Evolutionary conservation across 495 filamentous ascomycete species (phyloP).

Genomic region (Talaromyces ruber): DNA sequence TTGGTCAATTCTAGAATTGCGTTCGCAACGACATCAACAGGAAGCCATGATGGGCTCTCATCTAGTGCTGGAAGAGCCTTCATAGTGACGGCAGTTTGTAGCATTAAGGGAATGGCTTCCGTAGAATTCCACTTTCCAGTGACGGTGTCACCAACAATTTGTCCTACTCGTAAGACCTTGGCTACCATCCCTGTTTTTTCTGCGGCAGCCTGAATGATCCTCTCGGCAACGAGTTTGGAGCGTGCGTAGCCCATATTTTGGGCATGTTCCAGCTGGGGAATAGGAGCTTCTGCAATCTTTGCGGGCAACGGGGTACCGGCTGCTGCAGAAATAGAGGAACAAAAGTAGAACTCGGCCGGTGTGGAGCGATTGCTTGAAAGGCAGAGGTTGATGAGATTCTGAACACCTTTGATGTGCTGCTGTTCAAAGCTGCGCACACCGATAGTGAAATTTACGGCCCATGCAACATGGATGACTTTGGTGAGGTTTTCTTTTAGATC

Average conservation of each 20-base stretch:
- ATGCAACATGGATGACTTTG: constrained; percentile 46
- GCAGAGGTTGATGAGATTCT: constrained; percentile 47
- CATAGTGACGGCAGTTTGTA: constrained; percentile 35
- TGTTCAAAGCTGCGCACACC: constrained; percentile 21
- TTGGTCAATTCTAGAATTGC: constrained; percentile 29
- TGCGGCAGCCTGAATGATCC: constrained; percentile 31
- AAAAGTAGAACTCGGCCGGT: constrained; percentile 43
- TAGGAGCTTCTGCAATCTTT: not conserved
- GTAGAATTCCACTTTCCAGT: constrained; percentile 52
- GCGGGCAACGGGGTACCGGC: not conserved
- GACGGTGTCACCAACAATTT: constrained; percentile 46
- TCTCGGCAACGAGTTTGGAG: constrained; percentile 56
- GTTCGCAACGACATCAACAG: constrained; percentile 46
- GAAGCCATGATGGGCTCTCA: constrained; percentile 48
- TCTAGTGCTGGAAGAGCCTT: constrained; percentile 44
- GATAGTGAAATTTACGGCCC: constrained; percentile 52
- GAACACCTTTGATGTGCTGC: constrained; percentile 39
- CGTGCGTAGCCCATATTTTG: constrained; percentile 50
- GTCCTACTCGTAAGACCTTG: constrained; percentile 47
- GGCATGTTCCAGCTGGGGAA: not conserved
- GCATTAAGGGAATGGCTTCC: constrained; percentile 56
- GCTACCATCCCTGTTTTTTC: constrained; percentile 16
- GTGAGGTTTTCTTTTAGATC: not conserved
- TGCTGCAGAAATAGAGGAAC: constrained; percentile 43
- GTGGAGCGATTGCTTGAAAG: constrained; percentile 25